Percentiles rank a stretch among this genome's conserved stretches.
phyloP scores from a whole-genome alignment of 2,329 filamentous ascomycete genomes.

The Xylaria multiplex region DNA sequence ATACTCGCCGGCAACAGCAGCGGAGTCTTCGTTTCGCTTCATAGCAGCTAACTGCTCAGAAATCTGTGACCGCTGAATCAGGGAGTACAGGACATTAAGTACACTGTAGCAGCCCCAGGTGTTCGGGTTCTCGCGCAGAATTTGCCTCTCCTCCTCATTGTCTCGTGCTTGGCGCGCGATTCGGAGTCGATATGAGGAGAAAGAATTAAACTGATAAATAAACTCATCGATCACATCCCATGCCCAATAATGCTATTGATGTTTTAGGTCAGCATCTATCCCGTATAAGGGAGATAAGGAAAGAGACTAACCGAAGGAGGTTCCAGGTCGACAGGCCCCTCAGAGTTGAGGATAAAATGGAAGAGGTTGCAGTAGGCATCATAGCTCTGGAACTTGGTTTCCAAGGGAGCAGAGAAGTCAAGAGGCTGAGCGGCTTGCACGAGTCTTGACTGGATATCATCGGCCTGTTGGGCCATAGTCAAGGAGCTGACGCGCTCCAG shows the following conservation, averaged over 20 bases:
- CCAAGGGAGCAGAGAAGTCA: constrained; percentile 93
- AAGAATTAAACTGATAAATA: constrained; percentile 99
- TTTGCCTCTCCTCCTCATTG: constrained; percentile 91
- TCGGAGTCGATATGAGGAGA: constrained; percentile 95
- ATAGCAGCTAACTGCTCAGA: constrained; percentile 95
- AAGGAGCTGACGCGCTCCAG: constrained; percentile 78
- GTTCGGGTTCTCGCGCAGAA: constrained; percentile 96
- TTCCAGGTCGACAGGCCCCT: constrained; percentile 97
- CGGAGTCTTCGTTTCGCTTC: constrained; percentile 91
- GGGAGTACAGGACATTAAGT: constrained; percentile 97
- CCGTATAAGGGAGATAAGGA: neutral
- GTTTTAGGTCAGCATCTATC: constrained; percentile 38
- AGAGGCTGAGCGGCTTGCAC: constrained; percentile 92
- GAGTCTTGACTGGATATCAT: constrained; percentile 93
- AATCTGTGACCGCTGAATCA: constrained; percentile 98
- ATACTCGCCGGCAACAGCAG: constrained; percentile 91
- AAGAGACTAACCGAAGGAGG: constrained; percentile 83
- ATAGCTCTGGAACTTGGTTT: constrained; percentile 98
- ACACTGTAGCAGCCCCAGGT: constrained; percentile 99
- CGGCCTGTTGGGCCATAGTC: constrained; percentile 77
- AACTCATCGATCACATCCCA: constrained; percentile 99
- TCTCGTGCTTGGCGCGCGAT: constrained; percentile 80
- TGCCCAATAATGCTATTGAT: constrained; percentile 94
- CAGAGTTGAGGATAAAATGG: constrained; percentile 99
- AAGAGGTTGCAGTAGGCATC: constrained; percentile 99